A percentile compares a stretch with the other conserved stretches of the same genome.
These are phyloP conservation scores for Hypoxylon cercidicola DNA, from an alignment of 495 filamentous ascomycete genomes.

Conservation along the genomic window DNA sequence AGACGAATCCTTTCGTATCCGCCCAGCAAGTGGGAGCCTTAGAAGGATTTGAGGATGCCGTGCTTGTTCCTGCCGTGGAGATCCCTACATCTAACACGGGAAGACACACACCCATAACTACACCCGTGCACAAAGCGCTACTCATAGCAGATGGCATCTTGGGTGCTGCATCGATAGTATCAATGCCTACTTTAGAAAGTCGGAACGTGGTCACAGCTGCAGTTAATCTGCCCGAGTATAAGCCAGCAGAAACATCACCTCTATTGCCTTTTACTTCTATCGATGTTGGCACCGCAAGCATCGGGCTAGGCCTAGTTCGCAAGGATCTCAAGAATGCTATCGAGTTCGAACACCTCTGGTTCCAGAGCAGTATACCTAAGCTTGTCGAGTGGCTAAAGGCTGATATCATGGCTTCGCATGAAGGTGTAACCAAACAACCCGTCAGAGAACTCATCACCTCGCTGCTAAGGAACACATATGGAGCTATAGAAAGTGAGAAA, in stretches of 20 bases:
- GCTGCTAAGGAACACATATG: constrained; percentile 67
- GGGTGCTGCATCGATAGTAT: constrained; percentile 54
- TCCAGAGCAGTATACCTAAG: constrained; percentile 70
- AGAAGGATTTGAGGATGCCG: constrained; percentile 60
- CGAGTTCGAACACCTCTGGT: constrained; percentile 78
- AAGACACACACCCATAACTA: constrained; percentile 70
- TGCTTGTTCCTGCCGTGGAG: constrained; percentile 79
- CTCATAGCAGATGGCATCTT: constrained; percentile 73
- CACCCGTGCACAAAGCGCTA: constrained; percentile 86
- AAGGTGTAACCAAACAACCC: constrained; percentile 64
- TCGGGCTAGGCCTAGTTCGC: constrained; percentile 72
- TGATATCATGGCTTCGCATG: constrained; percentile 55
- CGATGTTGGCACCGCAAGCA: constrained; percentile 58
- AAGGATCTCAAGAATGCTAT: constrained; percentile 73
- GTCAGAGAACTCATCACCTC: constrained; percentile 74
- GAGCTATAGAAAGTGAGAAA: constrained; percentile 64
- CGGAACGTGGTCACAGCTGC: constrained; percentile 50
- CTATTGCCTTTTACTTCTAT: constrained; percentile 52
- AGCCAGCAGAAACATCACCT: constrained; percentile 43
- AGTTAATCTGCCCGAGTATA: constrained; percentile 54
- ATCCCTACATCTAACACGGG: constrained; percentile 70
- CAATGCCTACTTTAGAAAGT: constrained; percentile 49
- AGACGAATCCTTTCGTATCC: constrained; percentile 57
- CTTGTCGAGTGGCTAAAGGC: constrained; percentile 75
- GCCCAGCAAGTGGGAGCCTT: constrained; percentile 45